A percentile compares a stretch with the other conserved stretches of the same genome.
phyloP scores from a whole-genome alignment of 2,329 filamentous ascomycete genomes.

The Paraphaeosphaeria minitans region DNA sequence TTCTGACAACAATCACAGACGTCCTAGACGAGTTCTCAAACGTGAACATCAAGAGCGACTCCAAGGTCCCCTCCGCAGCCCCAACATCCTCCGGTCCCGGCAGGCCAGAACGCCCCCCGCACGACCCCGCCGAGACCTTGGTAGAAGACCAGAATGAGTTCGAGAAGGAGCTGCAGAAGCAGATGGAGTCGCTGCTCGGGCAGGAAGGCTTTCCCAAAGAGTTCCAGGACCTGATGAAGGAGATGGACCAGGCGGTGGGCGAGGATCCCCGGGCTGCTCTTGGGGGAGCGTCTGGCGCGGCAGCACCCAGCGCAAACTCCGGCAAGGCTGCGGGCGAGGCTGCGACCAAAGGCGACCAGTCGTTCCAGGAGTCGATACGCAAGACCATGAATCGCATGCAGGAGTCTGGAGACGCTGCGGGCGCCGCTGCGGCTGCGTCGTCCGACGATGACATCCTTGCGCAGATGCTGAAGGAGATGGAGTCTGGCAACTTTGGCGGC shows the following conservation, averaged over 20 bases:
- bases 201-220: constrained; percentile 77
- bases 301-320: constrained; percentile 36
- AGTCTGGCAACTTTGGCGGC: constrained; percentile 62
- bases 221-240: constrained; percentile 78
- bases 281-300: constrained; percentile 25
- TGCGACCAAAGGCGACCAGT: constrained; percentile 60
- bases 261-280: constrained; percentile 39
- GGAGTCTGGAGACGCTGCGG: constrained; percentile 81
- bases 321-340: constrained; percentile 17
- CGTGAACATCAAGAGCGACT: constrained; percentile 57
- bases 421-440: constrained; percentile 72
- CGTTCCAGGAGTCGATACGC: constrained; percentile 90
- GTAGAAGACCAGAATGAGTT: constrained; percentile 68
- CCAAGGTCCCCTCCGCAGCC: constrained; percentile 48
- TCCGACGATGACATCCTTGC: constrained; percentile 76
- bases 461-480: constrained; percentile 91
- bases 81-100: constrained; percentile 48
- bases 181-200: constrained; percentile 83
- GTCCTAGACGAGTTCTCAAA: constrained; percentile 90
- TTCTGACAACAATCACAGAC: constrained; percentile 58
- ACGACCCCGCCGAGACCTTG: constrained; percentile 35
- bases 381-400: constrained; percentile 97
- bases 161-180: constrained; percentile 81
- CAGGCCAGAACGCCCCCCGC: constrained; percentile 32
- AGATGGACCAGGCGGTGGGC: constrained; percentile 57